Conservation (phyloP, 331 rosid genomes). For the Arachis monticola region DNA sequence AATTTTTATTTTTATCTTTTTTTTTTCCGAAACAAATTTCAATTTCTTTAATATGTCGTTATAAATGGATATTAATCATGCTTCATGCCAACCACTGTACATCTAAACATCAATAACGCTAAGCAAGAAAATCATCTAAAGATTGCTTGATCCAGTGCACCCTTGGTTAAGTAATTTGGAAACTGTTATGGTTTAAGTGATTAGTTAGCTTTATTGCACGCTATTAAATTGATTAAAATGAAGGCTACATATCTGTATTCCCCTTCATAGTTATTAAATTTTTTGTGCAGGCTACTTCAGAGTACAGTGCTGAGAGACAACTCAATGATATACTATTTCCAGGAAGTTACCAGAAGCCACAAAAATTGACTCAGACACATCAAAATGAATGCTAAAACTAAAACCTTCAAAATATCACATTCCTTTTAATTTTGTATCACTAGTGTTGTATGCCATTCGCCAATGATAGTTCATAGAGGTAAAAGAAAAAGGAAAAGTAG, state of each 20-base stretch:
- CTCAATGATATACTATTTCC: constrained; percentile 83
- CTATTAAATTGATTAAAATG: neutral
- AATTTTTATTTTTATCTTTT: neutral
- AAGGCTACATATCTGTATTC: neutral
- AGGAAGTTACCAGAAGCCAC: constrained; percentile 63
- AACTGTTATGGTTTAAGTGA: too few species aligned
- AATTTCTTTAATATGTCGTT: neutral
- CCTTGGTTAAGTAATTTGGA: too few species aligned
- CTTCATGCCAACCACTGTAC: neutral
- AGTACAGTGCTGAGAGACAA: constrained; percentile 87
- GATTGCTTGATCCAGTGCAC: constrained; percentile 4
- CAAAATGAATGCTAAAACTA: constrained; percentile 55
- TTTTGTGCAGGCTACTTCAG: constrained; percentile 80
- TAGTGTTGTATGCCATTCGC: constrained; percentile 25
- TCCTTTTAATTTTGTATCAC: constrained; percentile 37
- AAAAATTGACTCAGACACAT: constrained; percentile 63
- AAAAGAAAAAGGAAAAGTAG: constrained; percentile 40
- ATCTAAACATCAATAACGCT: neutral
- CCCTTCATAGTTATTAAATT: constrained; percentile 16
- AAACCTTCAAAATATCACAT: constrained; percentile 17
- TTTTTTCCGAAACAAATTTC: constrained; percentile 3
- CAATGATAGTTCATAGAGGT: constrained; percentile 40
- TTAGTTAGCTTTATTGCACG: neutral
- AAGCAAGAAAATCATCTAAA: neutral
- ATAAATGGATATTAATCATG: neutral